A percentile compares a stretch with the other conserved stretches of the same genome.
phyloP scores from a whole-genome alignment of 768 basidiomycete genomes.

The Dendrothele bispora region DNA sequence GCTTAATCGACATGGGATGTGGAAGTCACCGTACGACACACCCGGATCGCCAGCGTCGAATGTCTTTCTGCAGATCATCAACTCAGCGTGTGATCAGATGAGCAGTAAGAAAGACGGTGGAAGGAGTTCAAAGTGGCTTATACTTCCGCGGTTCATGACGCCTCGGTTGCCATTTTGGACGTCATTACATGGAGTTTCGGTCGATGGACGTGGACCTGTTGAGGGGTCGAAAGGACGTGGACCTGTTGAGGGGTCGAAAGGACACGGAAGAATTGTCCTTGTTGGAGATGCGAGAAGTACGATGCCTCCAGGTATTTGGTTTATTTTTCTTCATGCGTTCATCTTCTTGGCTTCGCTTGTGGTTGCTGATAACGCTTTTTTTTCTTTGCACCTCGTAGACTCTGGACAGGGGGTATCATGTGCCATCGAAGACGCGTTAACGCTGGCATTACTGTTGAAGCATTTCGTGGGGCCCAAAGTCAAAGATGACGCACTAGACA shows the following conservation, averaged over 20 bases:
- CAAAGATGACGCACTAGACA: constrained; percentile 12
- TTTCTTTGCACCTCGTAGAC: no score
- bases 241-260: no score
- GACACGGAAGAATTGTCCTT: constrained; percentile 35
- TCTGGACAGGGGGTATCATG: constrained; percentile 41
- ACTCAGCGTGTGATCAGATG: no score
- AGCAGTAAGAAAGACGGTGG: no score
- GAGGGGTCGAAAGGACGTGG: not conserved
- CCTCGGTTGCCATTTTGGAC: constrained; percentile 36
- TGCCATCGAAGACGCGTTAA: constrained; percentile 39
- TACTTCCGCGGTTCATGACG: constrained; percentile 37
- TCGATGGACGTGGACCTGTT: no score
- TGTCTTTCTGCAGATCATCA: constrained; percentile 18
- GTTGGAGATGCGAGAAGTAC: constrained; percentile 45
- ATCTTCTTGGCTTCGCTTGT: no score
- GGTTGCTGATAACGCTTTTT: no score
- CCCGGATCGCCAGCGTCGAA: constrained; percentile 5
- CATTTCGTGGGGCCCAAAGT: constrained; percentile 31
- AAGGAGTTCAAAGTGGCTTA: not conserved
- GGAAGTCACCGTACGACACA: constrained; percentile 35
- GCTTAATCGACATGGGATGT: constrained; percentile 27
- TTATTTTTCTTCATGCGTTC: no score
- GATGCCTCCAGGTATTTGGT: constrained; percentile 45
- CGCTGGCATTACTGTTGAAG: constrained; percentile 33
- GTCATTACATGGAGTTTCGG: no score